Evolutionary conservation across 1,139 yeast genomes (phyloP).

Genomic region (Taiozyma sp.): DNA sequence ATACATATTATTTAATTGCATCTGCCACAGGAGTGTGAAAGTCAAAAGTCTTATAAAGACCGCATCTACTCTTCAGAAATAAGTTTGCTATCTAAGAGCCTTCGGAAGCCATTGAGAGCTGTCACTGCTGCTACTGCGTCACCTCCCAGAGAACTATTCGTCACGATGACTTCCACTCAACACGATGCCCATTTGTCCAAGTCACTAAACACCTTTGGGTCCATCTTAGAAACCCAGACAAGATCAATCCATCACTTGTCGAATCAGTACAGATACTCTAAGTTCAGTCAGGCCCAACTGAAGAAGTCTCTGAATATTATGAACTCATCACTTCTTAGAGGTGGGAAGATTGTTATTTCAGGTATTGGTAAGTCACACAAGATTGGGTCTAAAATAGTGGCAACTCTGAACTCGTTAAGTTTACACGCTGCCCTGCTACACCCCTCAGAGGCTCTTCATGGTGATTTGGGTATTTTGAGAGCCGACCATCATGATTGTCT

Average conservation of each 20-base stretch:
- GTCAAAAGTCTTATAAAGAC: not conserved
- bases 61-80: not conserved
- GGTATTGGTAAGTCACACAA: constrained; percentile 87
- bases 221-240: constrained; percentile 43
- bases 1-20: not conserved
- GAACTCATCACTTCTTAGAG: constrained; percentile 41
- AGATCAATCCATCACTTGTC: constrained; percentile 39
- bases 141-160: not conserved
- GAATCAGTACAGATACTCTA: constrained; percentile 35
- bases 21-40: not conserved
- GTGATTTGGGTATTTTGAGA: constrained; percentile 73
- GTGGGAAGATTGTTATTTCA: constrained; percentile 69
- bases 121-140: not conserved
- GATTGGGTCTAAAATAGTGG: constrained; percentile 73
- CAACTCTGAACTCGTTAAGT: constrained; percentile 78
- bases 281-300: constrained; percentile 47
- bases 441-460: constrained; percentile 88
- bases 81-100: too few species aligned
- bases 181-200: constrained; percentile 16
- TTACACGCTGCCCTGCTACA: constrained; percentile 66
- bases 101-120: not conserved
- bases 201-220: constrained; percentile 16
- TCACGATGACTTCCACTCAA: not conserved
- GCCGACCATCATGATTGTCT: constrained; percentile 54
- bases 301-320: constrained; percentile 46